Conservation (phyloP, 2,329 filamentous ascomycete species). For the Stagonosporopsis rhizophila region DNA sequence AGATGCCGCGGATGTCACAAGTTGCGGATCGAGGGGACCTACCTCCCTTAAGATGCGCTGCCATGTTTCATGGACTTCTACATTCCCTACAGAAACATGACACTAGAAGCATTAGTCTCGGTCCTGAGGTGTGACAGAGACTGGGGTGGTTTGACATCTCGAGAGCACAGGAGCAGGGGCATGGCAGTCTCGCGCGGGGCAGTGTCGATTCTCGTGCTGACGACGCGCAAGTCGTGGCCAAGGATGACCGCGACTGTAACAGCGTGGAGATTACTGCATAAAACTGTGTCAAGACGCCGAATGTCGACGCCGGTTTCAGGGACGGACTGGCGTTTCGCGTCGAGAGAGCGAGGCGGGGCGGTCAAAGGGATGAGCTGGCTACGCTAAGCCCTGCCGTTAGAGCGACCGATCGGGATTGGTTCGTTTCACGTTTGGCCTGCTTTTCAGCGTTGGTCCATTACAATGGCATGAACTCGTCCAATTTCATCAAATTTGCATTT, state of each 20-base stretch:
- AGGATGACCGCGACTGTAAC: constrained; percentile 9
- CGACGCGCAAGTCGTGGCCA: constrained; percentile 12
- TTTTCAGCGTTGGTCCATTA: constrained; percentile 3
- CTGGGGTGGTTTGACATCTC: constrained; percentile 10
- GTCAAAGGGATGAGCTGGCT: constrained; percentile 15
- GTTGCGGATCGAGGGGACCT: constrained; percentile 6
- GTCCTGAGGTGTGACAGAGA: constrained; percentile 14
- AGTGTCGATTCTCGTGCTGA: background rate
- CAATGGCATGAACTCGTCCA: constrained; percentile 8
- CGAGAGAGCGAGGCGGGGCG: constrained; percentile 5
- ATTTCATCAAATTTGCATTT: constrained; percentile 7
- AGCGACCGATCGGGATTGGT: constrained; percentile 11
- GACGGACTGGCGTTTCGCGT: constrained; percentile 15
- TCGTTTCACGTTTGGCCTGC: constrained; percentile 9
- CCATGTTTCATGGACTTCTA: constrained; percentile 13
- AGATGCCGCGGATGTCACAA: constrained; percentile 8
- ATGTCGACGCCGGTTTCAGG: constrained; percentile 13
- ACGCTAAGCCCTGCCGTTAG: constrained; percentile 12
- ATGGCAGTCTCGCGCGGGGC: constrained; percentile 4
- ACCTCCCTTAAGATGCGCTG: constrained; percentile 13
- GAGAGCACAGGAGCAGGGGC: constrained; percentile 8
- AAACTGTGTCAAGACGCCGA: constrained; percentile 13
- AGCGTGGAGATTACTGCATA: constrained; percentile 12
- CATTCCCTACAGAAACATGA: constrained; percentile 3
- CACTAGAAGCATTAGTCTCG: constrained; percentile 9